These are phyloP conservation scores for Cordyceps fumosorosea DNA, from an alignment of 2,329 filamentous ascomycete species.

Conservation along the genomic window DNA sequence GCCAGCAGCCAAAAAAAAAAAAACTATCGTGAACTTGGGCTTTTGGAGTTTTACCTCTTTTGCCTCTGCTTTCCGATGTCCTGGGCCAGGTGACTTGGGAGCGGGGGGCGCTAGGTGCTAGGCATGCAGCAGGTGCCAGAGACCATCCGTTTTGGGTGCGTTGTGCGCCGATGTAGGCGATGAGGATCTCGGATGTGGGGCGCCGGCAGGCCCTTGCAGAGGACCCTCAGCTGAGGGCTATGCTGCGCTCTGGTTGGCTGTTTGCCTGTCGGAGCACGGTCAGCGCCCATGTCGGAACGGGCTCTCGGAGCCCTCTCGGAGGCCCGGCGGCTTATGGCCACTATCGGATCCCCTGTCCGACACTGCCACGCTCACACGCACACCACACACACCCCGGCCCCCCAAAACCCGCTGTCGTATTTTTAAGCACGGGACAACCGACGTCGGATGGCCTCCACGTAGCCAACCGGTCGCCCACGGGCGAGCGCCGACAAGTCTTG, in stretches of 20 bases:
- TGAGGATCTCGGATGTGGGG: conserved; percentile 10
- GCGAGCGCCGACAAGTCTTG: conserved; percentile 68
- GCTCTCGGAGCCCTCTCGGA: background rate
- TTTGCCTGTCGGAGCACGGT: background rate
- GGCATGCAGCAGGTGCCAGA: conserved; percentile 9
- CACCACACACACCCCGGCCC: background rate
- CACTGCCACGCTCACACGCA: background rate
- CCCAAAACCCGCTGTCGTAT: background rate
- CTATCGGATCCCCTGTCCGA: conserved; percentile 1
- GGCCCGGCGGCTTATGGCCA: background rate
- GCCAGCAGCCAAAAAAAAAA: background rate
- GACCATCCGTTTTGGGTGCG: conserved; percentile 5
- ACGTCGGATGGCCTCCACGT: conserved; percentile 60
- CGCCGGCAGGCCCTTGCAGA: background rate
- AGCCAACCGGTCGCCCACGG: conserved; percentile 66
- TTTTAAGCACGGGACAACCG: conserved; percentile 23
- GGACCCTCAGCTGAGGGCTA: background rate
- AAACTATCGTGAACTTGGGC: conserved; percentile 11
- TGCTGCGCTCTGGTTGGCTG: background rate
- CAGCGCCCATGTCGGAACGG: background rate
- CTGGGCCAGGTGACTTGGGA: conserved; percentile 9
- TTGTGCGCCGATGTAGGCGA: conserved; percentile 13
- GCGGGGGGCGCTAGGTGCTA: background rate
- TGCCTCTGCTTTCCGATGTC: conserved; percentile 5
- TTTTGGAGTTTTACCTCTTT: conserved; percentile 11